Base-by-base conservation (phyloP, 2,329 filamentous ascomycete species). In the Graphilbum sp. region DNA sequence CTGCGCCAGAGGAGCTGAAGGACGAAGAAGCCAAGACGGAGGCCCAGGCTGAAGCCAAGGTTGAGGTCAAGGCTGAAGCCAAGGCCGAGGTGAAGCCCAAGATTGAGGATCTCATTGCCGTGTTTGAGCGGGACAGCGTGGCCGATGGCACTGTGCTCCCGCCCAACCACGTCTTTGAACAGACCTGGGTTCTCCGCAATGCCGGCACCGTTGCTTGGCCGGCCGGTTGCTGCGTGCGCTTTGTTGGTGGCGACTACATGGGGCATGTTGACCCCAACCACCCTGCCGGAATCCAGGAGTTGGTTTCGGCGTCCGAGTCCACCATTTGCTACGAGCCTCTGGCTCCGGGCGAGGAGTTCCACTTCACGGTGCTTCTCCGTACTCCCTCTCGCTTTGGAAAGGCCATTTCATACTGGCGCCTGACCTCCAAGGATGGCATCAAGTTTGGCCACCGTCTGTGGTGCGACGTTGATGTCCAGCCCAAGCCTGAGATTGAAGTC, bases 201-300 rank as follows among this genome's bases (percentile, higher is more conserved):
- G 77, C 79, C 17, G 88, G 90, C 21, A 72, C 73, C 11, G 61
- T 66, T 36, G 58, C 76, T 12, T 98, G 90, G 90, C 90, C 90
- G 29, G 73, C 77, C 39, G 90, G 87, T 44, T 93, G 85, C 65
- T 80, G 78, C 40, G 82, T 96, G 49, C 84, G 82, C 58, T 95
- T 85, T 52, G 80, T 92, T 42, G 86, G 88, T 41, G 90, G 90
- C 36, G 88, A 96, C 57, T 86, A 88, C 60, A 96, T 98, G 90
- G 84, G 92, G 49, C 81, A 87, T 47, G 71, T 94, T 39, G 83
- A 94, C 55, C 75, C 80, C 37, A 70, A 69, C 44, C 81, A 81
- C 50, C 82, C 86, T 19, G 76, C 80, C n/a, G 82, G 79, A 47
- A 74, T 85, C 40, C 68, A 70, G 30, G 77, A 87, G 48, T 75